Evolutionary conservation across 108 stramenopile genomes (phyloP).

Genomic region (Craspedostauros australis): DNA sequence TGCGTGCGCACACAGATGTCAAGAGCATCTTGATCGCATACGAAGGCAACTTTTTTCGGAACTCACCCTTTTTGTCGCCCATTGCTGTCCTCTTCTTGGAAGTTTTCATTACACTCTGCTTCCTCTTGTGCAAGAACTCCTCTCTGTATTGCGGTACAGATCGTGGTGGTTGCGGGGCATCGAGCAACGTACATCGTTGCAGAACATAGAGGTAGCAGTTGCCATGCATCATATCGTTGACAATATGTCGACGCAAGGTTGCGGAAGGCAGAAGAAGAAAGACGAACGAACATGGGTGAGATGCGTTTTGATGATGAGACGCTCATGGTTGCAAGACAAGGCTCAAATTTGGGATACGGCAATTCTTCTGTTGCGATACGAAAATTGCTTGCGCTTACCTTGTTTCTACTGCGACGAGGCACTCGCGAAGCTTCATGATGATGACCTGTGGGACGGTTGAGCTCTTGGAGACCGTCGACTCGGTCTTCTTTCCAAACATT

Average conservation of each 20-base stretch:
- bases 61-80: slow-evolving; percentile 92
- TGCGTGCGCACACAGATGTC: no score
- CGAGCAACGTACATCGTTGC: background rate
- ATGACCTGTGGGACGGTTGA: slow-evolving; percentile 50
- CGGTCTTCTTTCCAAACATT: no score
- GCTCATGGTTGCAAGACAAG: background rate
- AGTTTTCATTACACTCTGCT: slow-evolving; percentile 69
- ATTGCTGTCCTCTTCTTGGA: slow-evolving; percentile 93
- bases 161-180: background rate
- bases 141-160: slow-evolving; percentile 26
- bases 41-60: background rate
- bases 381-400: slow-evolving; percentile 60
- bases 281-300: background rate
- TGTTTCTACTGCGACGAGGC: slow-evolving; percentile 78
- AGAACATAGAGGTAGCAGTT: no score
- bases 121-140: slow-evolving; percentile 65
- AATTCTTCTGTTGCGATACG: slow-evolving; percentile 13
- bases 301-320: no score
- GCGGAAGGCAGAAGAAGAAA: background rate
- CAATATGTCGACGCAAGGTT: background rate
- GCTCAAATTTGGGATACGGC: slow-evolving; percentile 3
- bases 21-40: no score
- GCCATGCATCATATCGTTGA: no score
- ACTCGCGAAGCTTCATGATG: slow-evolving; percentile 62
- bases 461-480: no score